phyloP scores from a whole-genome alignment of 257 asterid genomes.

The Avicennia marina region DNA sequence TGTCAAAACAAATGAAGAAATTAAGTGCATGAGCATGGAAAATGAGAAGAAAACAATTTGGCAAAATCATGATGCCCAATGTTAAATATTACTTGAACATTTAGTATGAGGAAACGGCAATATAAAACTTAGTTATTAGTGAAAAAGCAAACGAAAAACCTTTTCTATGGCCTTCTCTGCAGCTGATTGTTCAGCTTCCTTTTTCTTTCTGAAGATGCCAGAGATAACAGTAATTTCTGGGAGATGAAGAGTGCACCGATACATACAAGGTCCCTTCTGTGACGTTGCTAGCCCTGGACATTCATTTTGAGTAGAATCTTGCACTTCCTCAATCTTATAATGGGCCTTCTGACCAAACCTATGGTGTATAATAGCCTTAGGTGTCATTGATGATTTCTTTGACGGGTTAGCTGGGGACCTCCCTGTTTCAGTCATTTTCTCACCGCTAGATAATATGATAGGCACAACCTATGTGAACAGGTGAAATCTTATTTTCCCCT shows the following conservation, averaged over 20 bases:
- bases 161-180: constrained; percentile 82
- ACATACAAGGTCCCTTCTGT: constrained; percentile 64
- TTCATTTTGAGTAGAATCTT: constrained; percentile 40
- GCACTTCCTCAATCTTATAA: constrained; percentile 78
- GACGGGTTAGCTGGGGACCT: constrained; percentile 24
- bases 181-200: constrained; percentile 94
- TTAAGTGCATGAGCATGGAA: too few relatives aligned
- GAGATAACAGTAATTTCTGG: constrained; percentile 71
- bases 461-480: background rate
- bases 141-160: constrained; percentile 35
- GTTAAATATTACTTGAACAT: too few relatives aligned
- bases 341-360: constrained; percentile 63
- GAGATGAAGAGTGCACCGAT: constrained; percentile 70
- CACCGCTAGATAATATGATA: constrained; percentile 7
- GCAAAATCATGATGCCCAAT: too few relatives aligned
- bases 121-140: too few relatives aligned
- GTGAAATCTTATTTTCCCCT: constrained; percentile 7
- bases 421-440: constrained; percentile 38
- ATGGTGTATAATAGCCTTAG: constrained; percentile 84
- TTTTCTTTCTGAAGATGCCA: constrained; percentile 57
- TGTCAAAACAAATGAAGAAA: too few relatives aligned
- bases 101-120: too few relatives aligned
- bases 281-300: constrained; percentile 67
- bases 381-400: constrained; percentile 55
- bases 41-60: too few relatives aligned